phyloP scores from a whole-genome alignment of 305 asterid genomes.

The Withania somnifera region DNA sequence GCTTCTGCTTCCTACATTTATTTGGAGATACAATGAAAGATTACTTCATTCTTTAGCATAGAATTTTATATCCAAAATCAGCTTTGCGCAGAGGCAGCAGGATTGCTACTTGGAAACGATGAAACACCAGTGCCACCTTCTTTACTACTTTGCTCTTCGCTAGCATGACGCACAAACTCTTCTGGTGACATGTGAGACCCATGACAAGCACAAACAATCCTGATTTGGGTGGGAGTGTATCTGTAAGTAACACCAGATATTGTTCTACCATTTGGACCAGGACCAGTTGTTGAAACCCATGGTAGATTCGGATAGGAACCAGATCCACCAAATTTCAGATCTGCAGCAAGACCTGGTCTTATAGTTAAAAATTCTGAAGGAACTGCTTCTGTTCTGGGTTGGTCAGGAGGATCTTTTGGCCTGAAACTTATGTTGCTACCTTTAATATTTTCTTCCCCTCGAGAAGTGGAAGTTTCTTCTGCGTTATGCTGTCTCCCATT shows the following conservation, averaged over 20 bases:
- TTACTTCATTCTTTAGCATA: neutral
- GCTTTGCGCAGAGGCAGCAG: conserved; percentile 70
- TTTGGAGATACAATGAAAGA: neutral
- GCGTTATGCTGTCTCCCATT: conserved; percentile 44
- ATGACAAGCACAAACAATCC: conserved; percentile 89
- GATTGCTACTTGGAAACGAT: conserved; percentile 44
- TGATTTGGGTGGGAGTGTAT: conserved; percentile 76
- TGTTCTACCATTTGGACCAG: conserved; percentile 79
- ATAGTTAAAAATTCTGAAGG: conserved; percentile 71
- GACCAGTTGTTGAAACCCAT: conserved; percentile 86
- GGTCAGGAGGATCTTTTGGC: conserved; percentile 35
- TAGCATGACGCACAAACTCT: conserved; percentile 72
- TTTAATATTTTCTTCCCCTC: conserved; percentile 34
- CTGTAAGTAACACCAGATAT: conserved; percentile 93
- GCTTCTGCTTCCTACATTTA: neutral
- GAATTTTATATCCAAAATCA: conserved; percentile 19
- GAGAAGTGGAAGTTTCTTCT: conserved; percentile 57
- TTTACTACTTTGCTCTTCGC: conserved; percentile 36
- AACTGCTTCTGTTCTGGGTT: conserved; percentile 35
- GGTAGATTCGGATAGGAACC: conserved; percentile 86
- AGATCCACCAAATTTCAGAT: conserved; percentile 75
- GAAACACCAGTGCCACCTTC: conserved; percentile 39
- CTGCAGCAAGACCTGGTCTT: conserved; percentile 85
- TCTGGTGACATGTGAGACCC: conserved; percentile 90
- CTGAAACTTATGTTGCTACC: conserved; percentile 29